Conservation (phyloP, 257 asterid species). For the Leonotis leonurus region DNA sequence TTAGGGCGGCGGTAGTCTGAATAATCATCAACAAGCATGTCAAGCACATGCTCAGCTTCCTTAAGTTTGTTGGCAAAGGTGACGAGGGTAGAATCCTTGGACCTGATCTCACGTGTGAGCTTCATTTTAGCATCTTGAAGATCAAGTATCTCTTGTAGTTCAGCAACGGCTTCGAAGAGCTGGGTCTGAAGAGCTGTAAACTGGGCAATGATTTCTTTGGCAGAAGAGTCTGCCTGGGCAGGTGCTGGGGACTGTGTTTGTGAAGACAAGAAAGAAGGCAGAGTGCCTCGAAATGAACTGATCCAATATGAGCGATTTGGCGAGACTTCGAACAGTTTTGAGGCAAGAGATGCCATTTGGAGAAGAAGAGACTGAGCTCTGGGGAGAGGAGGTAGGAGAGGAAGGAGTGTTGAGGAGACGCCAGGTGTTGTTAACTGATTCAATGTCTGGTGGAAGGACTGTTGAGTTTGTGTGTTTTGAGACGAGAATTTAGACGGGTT, state of each 20-base stretch:
- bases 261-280: conserved; percentile 66
- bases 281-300: conserved; percentile 65
- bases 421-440: conserved; percentile 35
- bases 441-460: conserved; percentile 32
- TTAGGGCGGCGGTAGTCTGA: conserved; percentile 65
- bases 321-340: conserved; percentile 78
- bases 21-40: conserved; percentile 79
- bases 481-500: conserved; percentile 60
- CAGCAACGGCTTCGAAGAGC: conserved; percentile 78
- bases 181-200: conserved; percentile 63
- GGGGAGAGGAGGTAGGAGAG: conserved; percentile 87
- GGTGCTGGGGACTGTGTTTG: conserved; percentile 41
- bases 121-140: conserved; percentile 85
- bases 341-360: conserved; percentile 80
- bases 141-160: conserved; percentile 86
- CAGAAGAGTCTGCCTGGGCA: conserved; percentile 38
- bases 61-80: conserved; percentile 67
- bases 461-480: conserved; percentile 42
- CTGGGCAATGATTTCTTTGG: conserved; percentile 61
- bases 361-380: conserved; percentile 77
- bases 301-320: conserved; percentile 76
- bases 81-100: conserved; percentile 64
- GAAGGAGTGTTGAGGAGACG: conserved; percentile 71
- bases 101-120: conserved; percentile 45
- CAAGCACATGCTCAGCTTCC: conserved; percentile 69